Percentiles rank a stretch among this genome's conserved stretches.
phyloP scores from a whole-genome alignment of 148 eudicot genomes.

The Camellia granthamiana region DNA sequence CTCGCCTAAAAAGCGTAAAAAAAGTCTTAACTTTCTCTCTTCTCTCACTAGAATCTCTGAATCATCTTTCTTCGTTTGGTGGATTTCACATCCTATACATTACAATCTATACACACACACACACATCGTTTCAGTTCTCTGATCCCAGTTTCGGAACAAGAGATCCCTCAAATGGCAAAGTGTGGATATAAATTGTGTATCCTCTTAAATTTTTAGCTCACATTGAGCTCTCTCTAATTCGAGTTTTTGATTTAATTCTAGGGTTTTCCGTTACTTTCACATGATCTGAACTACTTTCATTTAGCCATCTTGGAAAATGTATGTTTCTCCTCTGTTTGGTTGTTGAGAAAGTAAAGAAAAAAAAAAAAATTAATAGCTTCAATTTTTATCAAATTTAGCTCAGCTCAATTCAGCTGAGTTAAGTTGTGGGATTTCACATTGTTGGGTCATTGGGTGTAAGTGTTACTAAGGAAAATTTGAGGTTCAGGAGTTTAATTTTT shows the following conservation, averaged over 20 bases:
- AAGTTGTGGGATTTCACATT: not conserved
- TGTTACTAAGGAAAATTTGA: not conserved
- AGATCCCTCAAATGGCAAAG: too few relatives aligned
- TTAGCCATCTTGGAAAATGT: too few relatives aligned
- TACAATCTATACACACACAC: not conserved
- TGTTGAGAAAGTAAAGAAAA: not conserved
- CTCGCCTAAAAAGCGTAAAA: not conserved
- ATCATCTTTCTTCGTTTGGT: slow-evolving; percentile 14
- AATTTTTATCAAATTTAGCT: too few relatives aligned
- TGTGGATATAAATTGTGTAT: too few relatives aligned
- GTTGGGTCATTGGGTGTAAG: too few relatives aligned
- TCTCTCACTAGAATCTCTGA: not conserved
- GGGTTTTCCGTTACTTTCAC: too few relatives aligned
- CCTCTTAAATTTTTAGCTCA: not conserved
- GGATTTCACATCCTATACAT: slow-evolving; percentile 10
- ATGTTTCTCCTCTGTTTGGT: not conserved
- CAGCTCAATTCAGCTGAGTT: not conserved
- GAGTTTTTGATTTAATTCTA: too few relatives aligned
- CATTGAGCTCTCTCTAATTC: too few relatives aligned
- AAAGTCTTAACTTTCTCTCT: too few relatives aligned
- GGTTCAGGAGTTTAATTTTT: too few relatives aligned
- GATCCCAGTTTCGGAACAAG: slow-evolving; percentile 13
- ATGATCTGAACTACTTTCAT: too few relatives aligned
- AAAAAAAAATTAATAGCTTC: too few relatives aligned
- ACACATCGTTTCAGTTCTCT: slow-evolving; percentile 8